phyloP scores from a whole-genome alignment of 345 rosid genomes.

The Syzygium grande region DNA sequence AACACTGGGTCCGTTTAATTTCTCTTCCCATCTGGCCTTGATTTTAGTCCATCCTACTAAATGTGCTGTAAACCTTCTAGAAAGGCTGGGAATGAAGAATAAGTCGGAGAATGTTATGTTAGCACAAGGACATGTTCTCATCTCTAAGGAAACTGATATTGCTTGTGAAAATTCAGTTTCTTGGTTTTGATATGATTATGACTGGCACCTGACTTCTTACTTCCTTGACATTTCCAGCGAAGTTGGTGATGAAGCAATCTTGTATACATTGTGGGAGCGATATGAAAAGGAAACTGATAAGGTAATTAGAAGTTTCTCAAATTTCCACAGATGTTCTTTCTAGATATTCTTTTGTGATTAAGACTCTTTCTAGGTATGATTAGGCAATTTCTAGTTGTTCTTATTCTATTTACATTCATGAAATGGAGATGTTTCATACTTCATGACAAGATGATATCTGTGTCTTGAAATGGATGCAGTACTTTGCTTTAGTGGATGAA shows the following conservation, averaged over 20 bases:
- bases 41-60: neutral
- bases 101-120: neutral
- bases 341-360: neutral
- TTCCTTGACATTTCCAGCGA: constrained; percentile 24
- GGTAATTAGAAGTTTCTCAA: constrained; percentile 21
- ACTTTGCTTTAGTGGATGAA: neutral
- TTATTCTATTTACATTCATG: neutral
- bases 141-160: neutral
- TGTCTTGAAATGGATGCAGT: neutral
- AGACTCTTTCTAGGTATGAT: neutral
- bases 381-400: neutral
- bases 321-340: neutral
- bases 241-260: constrained; percentile 41
- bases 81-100: neutral
- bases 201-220: neutral
- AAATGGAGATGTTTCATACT: neutral
- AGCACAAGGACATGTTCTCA: neutral
- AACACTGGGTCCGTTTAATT: neutral
- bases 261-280: constrained; percentile 50
- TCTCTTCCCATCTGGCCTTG: neutral
- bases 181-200: neutral
- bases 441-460: neutral
- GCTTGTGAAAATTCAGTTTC: neutral
- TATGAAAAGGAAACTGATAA: constrained; percentile 36
- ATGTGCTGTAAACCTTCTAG: neutral